Evolutionary conservation across 257 asterid species (phyloP), one percentile per base, ranked within the genome.

Genomic region (Leonotis leonurus): DNA sequence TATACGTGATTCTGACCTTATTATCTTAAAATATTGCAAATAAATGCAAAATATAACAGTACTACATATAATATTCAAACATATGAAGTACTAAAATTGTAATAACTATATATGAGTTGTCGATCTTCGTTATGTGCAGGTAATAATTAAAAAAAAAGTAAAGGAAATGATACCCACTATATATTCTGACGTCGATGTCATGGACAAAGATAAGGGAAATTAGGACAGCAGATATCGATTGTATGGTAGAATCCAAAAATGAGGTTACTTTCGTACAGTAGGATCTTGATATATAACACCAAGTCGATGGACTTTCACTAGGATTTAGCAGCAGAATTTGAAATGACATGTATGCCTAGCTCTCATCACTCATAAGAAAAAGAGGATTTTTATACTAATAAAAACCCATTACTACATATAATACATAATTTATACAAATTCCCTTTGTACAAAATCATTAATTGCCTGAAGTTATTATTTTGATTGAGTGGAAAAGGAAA

Each of bases 251-350:
- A 40, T 64, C 61, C 66, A 56, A 70, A 33, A 62, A 46, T 9
- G 37, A 63, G 49, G 64, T 70, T 64, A 32, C 43, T 71, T 4
- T 66, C 77, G 29, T 53, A 66, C 70, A 72, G 52, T 60, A 29
- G 20, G 26, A 56, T 49, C 16, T n/a, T n/a, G 21, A 49, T 35
- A 10, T 10, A 12, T 35, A 35, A 35, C 41, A 11, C n/a, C 64
- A 44, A 26, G 49, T 58, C 37, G 61, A 63, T 56, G 32, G 51
- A 63, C 48, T 41, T 21, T 32, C 68, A 63, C 51, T 63, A 1
- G 13, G 8, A 14, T 32, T 55, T 14, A n/a, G 22, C 46, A 33
- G 58, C 57, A 69, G 33, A 3, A 14, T 41, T 43, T 22, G 68
- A 50, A 25, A 13, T n/a, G 56, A 43, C 64, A n/a, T n/a, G n/a